A percentile compares a stretch with the other conserved stretches of the same genome.
Evolutionary conservation across 2,329 filamentous ascomycete genomes (phyloP).

Genomic region (Didymella lethalis): DNA sequence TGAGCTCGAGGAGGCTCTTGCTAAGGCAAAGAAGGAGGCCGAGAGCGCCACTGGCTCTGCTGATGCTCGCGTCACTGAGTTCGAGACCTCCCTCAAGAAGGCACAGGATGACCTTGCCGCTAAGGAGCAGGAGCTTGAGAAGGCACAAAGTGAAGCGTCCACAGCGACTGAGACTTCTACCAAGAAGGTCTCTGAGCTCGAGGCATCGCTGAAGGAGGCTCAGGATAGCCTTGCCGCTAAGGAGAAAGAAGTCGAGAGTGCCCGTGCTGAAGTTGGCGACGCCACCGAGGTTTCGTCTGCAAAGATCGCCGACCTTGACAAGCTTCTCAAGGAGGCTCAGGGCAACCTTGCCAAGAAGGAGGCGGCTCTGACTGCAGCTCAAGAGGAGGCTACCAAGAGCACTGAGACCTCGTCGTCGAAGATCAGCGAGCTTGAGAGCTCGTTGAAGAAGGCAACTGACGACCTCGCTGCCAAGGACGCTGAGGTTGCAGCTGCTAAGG

Average conservation of each 20-base stretch:
- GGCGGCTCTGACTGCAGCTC: conserved; percentile 31
- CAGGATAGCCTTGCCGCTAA: conserved; percentile 34
- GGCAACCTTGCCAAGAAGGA: conserved; percentile 33
- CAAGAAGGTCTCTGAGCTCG: conserved; percentile 37
- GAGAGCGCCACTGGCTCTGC: conserved; percentile 23
- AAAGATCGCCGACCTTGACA: conserved; percentile 39
- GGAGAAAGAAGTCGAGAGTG: conserved; percentile 32
- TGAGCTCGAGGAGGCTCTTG: conserved; percentile 25
- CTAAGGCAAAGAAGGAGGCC: conserved; percentile 17
- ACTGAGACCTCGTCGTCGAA: conserved; percentile 32
- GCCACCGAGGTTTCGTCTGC: conserved; percentile 29
- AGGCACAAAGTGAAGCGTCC: conserved; percentile 29
- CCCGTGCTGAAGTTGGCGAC: conserved; percentile 28
- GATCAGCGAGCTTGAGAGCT: conserved; percentile 33
- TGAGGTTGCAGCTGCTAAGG: conserved; percentile 31
- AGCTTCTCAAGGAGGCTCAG: conserved; percentile 29
- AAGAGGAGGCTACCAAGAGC: conserved; percentile 31
- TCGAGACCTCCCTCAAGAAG: conserved; percentile 26
- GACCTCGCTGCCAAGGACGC: conserved; percentile 34
- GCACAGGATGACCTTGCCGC: conserved; percentile 28
- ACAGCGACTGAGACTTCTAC: conserved; percentile 17
- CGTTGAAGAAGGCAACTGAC: conserved; percentile 35
- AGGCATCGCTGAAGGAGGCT: conserved; percentile 34
- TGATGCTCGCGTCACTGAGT: conserved; percentile 26
- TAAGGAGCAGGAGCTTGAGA: conserved; percentile 36